Evolutionary conservation across 768 basidiomycete species (phyloP).

Genomic region (Leccinellum luteum): DNA sequence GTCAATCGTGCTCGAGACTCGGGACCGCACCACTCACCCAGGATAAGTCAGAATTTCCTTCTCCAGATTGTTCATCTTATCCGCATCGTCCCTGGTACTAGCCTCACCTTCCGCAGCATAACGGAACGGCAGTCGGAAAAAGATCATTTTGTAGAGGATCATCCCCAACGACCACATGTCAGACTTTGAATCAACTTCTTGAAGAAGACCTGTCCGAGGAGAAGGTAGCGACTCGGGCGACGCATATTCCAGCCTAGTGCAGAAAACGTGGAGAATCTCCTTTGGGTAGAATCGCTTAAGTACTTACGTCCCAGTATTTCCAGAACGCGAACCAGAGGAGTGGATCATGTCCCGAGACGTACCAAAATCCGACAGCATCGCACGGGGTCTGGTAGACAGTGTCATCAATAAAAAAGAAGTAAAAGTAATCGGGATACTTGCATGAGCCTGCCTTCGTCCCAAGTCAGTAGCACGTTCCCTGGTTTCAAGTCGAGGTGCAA

Average conservation of each 20-base stretch:
- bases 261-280: not conserved
- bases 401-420: not conserved
- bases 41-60: conserved; percentile 70
- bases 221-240: conserved; percentile 85
- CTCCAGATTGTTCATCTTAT: conserved; percentile 69
- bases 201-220: conserved; percentile 59
- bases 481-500: conserved; percentile 93
- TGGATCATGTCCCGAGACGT: conserved; percentile 90
- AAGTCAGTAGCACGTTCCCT: conserved; percentile 88
- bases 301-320: conserved; percentile 92
- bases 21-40: conserved; percentile 48
- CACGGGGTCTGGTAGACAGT: conserved; percentile 68
- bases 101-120: conserved; percentile 64
- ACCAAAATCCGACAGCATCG: conserved; percentile 95
- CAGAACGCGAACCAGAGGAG: conserved; percentile 64
- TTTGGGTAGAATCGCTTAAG: not conserved
- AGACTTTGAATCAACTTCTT: conserved; percentile 78
- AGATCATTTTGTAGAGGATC: conserved; percentile 91
- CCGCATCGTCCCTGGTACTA: conserved; percentile 47
- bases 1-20: conserved; percentile 7
- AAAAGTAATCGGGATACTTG: conserved; percentile 33
- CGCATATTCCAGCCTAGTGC: conserved; percentile 72
- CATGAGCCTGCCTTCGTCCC: conserved; percentile 86
- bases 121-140: conserved; percentile 84
- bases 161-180: conserved; percentile 99